Conservation (phyloP, 2,329 filamentous ascomycete genomes). For the Apiospora phragmitis region DNA sequence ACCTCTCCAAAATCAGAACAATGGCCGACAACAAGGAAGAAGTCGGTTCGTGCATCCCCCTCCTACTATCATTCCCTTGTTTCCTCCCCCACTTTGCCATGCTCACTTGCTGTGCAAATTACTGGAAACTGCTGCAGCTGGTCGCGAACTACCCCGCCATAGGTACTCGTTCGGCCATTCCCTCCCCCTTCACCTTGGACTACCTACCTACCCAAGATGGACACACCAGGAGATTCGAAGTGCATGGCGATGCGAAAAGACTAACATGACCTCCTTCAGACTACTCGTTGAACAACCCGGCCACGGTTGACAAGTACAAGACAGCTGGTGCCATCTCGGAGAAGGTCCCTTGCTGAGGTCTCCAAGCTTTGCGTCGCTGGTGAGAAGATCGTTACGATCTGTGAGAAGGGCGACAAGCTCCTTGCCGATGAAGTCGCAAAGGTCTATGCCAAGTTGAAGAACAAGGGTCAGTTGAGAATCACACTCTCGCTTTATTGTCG, state of each 20-base stretch:
- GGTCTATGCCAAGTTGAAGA: slow-evolving; percentile 98
- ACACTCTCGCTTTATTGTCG: slow-evolving; percentile 5
- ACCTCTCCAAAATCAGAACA: slow-evolving; percentile 9
- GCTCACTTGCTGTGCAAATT: neutral
- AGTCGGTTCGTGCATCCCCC: slow-evolving; percentile 23
- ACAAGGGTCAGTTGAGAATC: slow-evolving; percentile 70
- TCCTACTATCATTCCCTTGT: slow-evolving; percentile 3
- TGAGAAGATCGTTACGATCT: slow-evolving; percentile 90
- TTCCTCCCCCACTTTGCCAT: slow-evolving; percentile 5
- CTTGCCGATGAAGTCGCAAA: slow-evolving; percentile 91
- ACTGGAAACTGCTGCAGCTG: slow-evolving; percentile 7
- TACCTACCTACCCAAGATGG: neutral
- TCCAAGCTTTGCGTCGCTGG: slow-evolving; percentile 73
- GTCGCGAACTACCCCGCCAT: slow-evolving; percentile 11
- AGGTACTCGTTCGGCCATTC: neutral
- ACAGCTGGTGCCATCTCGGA: slow-evolving; percentile 92
- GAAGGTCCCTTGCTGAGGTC: slow-evolving; percentile 87
- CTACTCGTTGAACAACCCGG: slow-evolving; percentile 86
- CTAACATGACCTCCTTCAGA: slow-evolving; percentile 51
- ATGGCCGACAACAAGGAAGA: slow-evolving; percentile 24
- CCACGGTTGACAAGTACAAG: slow-evolving; percentile 99
- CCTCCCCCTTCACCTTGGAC: neutral
- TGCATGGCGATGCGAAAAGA: neutral
- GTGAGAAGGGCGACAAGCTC: slow-evolving; percentile 93
- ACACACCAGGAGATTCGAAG: neutral